These are phyloP conservation scores for Oehlia diaphana DNA, from an alignment of 192 early-diverging fungal genomes.

Conservation along the genomic window DNA sequence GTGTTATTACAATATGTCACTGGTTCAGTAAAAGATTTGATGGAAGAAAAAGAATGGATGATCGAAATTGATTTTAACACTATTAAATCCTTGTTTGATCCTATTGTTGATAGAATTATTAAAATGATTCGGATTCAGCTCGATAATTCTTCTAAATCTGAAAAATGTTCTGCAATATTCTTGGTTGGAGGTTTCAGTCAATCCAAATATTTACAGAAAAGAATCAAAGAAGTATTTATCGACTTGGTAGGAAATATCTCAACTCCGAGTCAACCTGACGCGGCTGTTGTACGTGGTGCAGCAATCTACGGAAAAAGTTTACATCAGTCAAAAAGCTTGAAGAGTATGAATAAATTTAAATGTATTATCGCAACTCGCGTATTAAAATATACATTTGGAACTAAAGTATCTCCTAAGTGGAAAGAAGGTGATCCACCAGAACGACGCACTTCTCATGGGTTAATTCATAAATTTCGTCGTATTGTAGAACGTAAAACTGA, in stretches of 20 bases:
- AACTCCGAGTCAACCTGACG: conserved; percentile 46
- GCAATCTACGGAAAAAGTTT: conserved; percentile 44
- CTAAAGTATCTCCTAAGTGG: background rate
- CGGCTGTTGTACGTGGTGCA: conserved; percentile 54
- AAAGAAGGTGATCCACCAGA: background rate
- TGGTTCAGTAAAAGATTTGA: background rate
- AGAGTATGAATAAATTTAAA: background rate
- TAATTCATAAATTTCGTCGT: background rate
- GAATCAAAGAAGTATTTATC: conserved; percentile 48
- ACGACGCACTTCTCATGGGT: too few relatives aligned
- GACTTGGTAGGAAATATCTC: conserved; percentile 41
- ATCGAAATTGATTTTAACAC: conserved; percentile 42
- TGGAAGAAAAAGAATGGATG: conserved; percentile 43
- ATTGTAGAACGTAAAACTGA: background rate
- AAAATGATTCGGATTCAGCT: conserved; percentile 52
- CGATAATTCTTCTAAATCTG: conserved; percentile 30
- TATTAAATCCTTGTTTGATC: conserved; percentile 54
- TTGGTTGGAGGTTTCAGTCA: conserved; percentile 59
- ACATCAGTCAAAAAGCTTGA: too few relatives aligned
- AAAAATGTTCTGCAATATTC: conserved; percentile 51
- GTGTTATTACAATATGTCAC: background rate
- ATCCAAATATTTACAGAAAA: conserved; percentile 50
- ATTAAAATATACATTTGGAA: background rate
- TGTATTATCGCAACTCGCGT: background rate
- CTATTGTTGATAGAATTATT: conserved; percentile 53